Evolutionary conservation across 257 asterid species (phyloP).

Genomic region (Euphrasia confusa): DNA sequence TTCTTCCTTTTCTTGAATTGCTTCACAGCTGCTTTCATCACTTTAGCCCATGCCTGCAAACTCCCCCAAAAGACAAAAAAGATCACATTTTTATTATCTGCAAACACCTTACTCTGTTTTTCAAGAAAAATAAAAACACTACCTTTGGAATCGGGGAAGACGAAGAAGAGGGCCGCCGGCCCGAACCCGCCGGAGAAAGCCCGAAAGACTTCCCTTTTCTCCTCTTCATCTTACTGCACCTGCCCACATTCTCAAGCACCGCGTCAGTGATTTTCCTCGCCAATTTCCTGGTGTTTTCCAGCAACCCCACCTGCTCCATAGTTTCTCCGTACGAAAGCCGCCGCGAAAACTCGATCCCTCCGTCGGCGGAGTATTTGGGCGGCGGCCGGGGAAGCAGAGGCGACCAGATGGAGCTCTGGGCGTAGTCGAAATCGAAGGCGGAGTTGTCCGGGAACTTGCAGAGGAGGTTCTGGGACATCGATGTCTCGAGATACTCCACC

Average conservation of each 20-base stretch:
- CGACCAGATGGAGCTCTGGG: slow-evolving; percentile 96
- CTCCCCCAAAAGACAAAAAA: neutral
- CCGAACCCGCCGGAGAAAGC: slow-evolving; percentile 35
- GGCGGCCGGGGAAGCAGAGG: slow-evolving; percentile 55
- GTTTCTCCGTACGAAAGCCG: slow-evolving; percentile 36
- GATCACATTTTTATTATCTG: neutral
- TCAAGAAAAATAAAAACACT: neutral
- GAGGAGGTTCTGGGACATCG: slow-evolving; percentile 75
- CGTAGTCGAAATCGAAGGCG: slow-evolving; percentile 74
- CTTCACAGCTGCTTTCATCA: slow-evolving; percentile 64
- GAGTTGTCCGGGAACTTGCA: slow-evolving; percentile 80
- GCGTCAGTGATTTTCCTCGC: slow-evolving; percentile 51
- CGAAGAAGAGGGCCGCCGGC: slow-evolving; percentile 29
- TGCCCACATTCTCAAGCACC: slow-evolving; percentile 33
- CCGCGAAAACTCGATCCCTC: slow-evolving; percentile 28
- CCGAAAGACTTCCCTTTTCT: slow-evolving; percentile 32
- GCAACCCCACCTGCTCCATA: slow-evolving; percentile 25
- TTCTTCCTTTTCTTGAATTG: slow-evolving; percentile 67
- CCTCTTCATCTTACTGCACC: slow-evolving; percentile 44
- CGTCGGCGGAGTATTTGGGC: slow-evolving; percentile 3
- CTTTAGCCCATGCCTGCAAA: slow-evolving; percentile 57
- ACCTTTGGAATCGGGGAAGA: slow-evolving; percentile 55
- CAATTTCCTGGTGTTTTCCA: slow-evolving; percentile 39
- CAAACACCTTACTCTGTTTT: neutral
- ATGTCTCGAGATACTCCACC: slow-evolving; percentile 66